Conservation (phyloP, 2,329 filamentous ascomycete species). For the Exserohilum turcica region DNA sequence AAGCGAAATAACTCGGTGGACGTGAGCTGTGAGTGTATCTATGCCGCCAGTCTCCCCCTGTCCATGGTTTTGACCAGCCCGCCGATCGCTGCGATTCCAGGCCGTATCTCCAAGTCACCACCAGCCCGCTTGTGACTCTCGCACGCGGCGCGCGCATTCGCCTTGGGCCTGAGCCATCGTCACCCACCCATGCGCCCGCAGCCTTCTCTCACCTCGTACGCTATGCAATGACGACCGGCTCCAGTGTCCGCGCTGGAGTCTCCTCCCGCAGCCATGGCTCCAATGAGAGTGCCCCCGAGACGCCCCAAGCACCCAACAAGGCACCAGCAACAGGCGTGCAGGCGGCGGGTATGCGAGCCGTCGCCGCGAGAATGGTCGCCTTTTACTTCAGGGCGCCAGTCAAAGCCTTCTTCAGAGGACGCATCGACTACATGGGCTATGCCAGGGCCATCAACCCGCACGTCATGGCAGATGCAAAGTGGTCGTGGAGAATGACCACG, state of each 20-base stretch:
- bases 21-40: too few relatives aligned
- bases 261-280: conserved; percentile 23
- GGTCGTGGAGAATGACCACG: conserved; percentile 70
- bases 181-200: conserved; percentile 25
- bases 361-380: conserved; percentile 81
- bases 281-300: conserved; percentile 23
- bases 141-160: conserved; percentile 20
- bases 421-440: conserved; percentile 80
- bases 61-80: neutral
- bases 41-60: neutral
- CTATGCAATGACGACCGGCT: conserved; percentile 47
- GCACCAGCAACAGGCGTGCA: conserved; percentile 74
- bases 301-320: conserved; percentile 53
- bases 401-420: conserved; percentile 88
- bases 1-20: neutral
- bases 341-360: conserved; percentile 79
- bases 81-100: neutral
- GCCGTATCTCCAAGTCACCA: neutral
- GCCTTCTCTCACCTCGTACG: conserved; percentile 23
- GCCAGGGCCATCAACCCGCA: conserved; percentile 66
- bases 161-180: neutral
- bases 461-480: conserved; percentile 54
- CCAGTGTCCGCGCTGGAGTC: conserved; percentile 43
- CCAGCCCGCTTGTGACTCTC: conserved; percentile 13
- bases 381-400: conserved; percentile 92